Evolutionary conservation across 805 yeast genomes (phyloP), one percentile per base, ranked within the genome.

Genomic region (Kazachstania martiniae): DNA sequence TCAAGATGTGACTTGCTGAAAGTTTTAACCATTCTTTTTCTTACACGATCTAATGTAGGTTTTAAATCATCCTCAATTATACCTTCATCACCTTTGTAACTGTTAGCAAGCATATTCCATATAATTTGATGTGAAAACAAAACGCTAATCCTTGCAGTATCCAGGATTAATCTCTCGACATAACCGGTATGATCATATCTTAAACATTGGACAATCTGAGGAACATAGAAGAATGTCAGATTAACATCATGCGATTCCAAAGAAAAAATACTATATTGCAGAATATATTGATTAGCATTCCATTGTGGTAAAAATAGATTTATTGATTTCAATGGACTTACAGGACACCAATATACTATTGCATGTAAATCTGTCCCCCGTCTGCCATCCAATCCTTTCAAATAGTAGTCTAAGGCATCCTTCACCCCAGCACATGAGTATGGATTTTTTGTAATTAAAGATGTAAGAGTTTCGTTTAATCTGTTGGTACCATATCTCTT

Each of bases 101-200:
- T 74, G 51, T 93, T 91, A 1, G 99, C 97, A 48, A 80, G 59
- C 82, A 91, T 85, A 50, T 91, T 91, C 99, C 99, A 91, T 34
- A 91, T 85, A 42, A 91, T 87, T 58, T 91, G 99, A 57, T 91
- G 99, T 0, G 97, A 87, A 65, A 91, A 91, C 40, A 89, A 63
- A 43, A 83, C 93, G 18, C 91, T 78, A 10, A 86, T 83, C 50
- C 80, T 77, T 2, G 94, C 96, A 1, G 96, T 84, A 53, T 91
- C 97, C 35, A 89, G 61, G 41, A 91, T 86, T 51, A 82, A 84
- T 44, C 85, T 70, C 45, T 83, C 85, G 28, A 89, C 93, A 46
- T 85, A 87, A 1, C 96, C 97, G 28, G 72, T 63, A 8, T 58
- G 58, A 53, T 91, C 98, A 53, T 77, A 78, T 41, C 97, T 70